A percentile compares a stretch with the other conserved stretches of the same genome.
Conservation (phyloP, 148 eudicot genomes). For the Vaccinium myrtillus region DNA sequence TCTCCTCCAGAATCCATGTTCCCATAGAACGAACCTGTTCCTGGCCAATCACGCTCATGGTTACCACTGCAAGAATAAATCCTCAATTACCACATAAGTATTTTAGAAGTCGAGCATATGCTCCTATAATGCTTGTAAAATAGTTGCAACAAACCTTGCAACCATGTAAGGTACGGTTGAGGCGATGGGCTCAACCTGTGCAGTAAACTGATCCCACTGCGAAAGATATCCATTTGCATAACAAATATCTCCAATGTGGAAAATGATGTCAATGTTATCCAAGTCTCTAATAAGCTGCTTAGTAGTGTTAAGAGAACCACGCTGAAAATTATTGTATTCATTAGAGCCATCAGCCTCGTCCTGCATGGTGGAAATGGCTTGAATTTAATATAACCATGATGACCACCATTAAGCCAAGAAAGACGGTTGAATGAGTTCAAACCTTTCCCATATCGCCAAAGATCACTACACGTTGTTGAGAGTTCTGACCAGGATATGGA, state of each 20-base stretch:
- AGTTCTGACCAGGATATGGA: conserved; percentile 82
- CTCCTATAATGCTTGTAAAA: not conserved
- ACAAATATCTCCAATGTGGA: conserved; percentile 77
- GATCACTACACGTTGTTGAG: conserved; percentile 61
- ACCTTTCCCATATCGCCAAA: conserved; percentile 97
- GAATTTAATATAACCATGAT: not conserved
- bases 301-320: conserved; percentile 77
- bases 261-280: conserved; percentile 62
- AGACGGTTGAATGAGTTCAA: conserved; percentile 8
- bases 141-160: conserved; percentile 46
- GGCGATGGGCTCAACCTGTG: conserved; percentile 76
- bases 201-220: conserved; percentile 90
- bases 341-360: conserved; percentile 83
- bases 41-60: conserved; percentile 92
- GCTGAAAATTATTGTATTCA: conserved; percentile 63
- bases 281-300: conserved; percentile 54
- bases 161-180: conserved; percentile 77
- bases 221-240: conserved; percentile 87
- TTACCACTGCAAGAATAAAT: conserved; percentile 56
- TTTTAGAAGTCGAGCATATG: not conserved
- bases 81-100: not conserved
- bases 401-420: not conserved
- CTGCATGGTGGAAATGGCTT: conserved; percentile 29
- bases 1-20: conserved; percentile 83
- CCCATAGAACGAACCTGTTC: conserved; percentile 68